Conservation (phyloP, 495 filamentous ascomycete species). For the Aspergillus baeticus region DNA sequence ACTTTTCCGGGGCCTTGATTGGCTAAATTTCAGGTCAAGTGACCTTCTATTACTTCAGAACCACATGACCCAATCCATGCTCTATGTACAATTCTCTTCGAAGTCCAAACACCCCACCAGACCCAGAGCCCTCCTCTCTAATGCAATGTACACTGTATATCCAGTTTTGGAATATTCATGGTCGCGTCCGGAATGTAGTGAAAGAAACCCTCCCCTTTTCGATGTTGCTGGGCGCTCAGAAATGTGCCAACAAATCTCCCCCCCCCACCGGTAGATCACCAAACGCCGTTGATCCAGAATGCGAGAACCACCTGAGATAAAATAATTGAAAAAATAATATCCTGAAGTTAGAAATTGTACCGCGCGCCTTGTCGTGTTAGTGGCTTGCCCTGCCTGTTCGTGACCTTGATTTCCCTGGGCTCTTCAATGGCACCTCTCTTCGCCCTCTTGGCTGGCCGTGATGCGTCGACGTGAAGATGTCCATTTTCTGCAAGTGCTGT, state of each 20-base stretch:
- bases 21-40: neutral
- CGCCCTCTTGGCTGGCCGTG: slow-evolving; percentile 59
- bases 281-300: slow-evolving; percentile 1
- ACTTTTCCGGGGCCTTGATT: neutral
- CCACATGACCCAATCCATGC: slow-evolving; percentile 2
- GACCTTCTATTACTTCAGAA: neutral
- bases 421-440: slow-evolving; percentile 51
- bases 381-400: slow-evolving; percentile 48
- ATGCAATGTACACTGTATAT: slow-evolving; percentile 17
- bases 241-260: slow-evolving; percentile 7
- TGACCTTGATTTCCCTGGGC: slow-evolving; percentile 41
- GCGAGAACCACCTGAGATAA: slow-evolving; percentile 5
- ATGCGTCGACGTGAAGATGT: slow-evolving; percentile 78
- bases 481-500: slow-evolving; percentile 74
- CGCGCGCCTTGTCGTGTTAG: slow-evolving; percentile 48
- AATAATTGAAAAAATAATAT: slow-evolving; percentile 3
- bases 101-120: neutral
- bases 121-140: neutral
- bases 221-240: slow-evolving; percentile 1
- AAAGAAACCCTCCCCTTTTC: slow-evolving; percentile 11
- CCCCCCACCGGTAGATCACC: neutral
- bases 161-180: slow-evolving; percentile 15
- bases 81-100: neutral
- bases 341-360: slow-evolving; percentile 34
- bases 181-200: slow-evolving; percentile 22